These are phyloP conservation scores for Citrullus mucosospermus DNA, from an alignment of 306 rosid species.

Conservation along the genomic window DNA sequence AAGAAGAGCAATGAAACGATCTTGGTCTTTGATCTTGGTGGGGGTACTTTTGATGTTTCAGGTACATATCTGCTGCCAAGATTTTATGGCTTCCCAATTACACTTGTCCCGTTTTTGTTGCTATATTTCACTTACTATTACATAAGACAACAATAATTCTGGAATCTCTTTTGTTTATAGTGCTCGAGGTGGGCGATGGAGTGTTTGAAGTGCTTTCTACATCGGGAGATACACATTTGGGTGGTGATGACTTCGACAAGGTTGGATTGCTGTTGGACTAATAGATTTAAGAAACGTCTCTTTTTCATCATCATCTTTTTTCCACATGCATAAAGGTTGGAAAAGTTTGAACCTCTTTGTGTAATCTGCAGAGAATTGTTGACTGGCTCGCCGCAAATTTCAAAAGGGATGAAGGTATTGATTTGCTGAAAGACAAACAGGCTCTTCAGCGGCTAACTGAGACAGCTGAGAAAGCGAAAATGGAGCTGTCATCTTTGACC, in stretches of 20 bases:
- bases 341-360: not conserved
- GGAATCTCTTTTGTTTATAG: slow-evolving; percentile 15
- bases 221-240: slow-evolving; percentile 95
- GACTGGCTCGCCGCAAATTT: slow-evolving; percentile 75
- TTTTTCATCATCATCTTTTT: not conserved
- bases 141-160: not conserved
- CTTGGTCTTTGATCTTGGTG: slow-evolving; percentile 96
- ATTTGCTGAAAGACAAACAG: slow-evolving; percentile 85
- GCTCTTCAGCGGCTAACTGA: slow-evolving; percentile 97
- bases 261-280: slow-evolving; percentile 15
- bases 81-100: not conserved
- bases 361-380: slow-evolving; percentile 59
- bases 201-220: slow-evolving; percentile 96
- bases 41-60: slow-evolving; percentile 97
- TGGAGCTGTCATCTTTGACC: slow-evolving; percentile 89
- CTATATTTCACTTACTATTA: not conserved
- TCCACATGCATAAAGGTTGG: not conserved
- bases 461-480: slow-evolving; percentile 95
- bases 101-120: not conserved
- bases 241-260: slow-evolving; percentile 98
- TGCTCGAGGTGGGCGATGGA: slow-evolving; percentile 95
- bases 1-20: slow-evolving; percentile 89
- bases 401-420: slow-evolving; percentile 83
- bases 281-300: not conserved
- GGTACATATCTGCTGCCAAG: slow-evolving; percentile 23